Evolutionary conservation across 1,284 basidiomycete species (phyloP), one percentile per base, ranked within the genome.

Genomic region (Microbotryum violaceum): DNA sequence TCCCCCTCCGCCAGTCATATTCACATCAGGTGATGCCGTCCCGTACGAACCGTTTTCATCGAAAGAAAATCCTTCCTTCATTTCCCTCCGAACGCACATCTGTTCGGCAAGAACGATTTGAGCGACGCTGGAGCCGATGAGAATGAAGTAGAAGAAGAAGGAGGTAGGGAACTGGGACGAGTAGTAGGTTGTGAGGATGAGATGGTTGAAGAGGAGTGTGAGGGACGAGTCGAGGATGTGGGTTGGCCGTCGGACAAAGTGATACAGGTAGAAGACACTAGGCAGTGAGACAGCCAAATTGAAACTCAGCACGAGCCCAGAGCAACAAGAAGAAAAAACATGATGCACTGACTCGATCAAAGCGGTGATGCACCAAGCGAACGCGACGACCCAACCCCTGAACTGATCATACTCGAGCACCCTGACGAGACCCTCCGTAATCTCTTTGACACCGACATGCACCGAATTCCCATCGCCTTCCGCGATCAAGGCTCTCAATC

Each of bases 181-280:
- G 76, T 93, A 96, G 76, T 92, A 94, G 20, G 89, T 91, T 51
- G 92, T 93, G 58, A 97, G 78, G 57, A 97, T 84, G 55, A 96
- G 78, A 76, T 98, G 92, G 72, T 88, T 86, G 79, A 96, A 86
- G 58, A 88, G 78, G 57, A 97, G 83, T 0, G 96, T 97, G 60
- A 94, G 75, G 9, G 88, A 81, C 77, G 97, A 97, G 78, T 98
- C 94, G 69, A 98, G 85, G 72, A 98, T 88, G 71, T 96, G 83
- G 6, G 92, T 89, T 49, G 96, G 94, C 45, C 90, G 82, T 48
- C 91, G 85, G 74, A 98, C 82, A 68, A 98, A 80, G 68, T 83
- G 81, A 75, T 91, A 97, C 4, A 98, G 79, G 68, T 87, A 90
- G 69, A 86, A 85, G 62, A 94, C 86, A 77, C 92, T 97, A 73